A percentile compares a stretch with the other conserved stretches of the same genome.
phyloP scores from a whole-genome alignment of 495 filamentous ascomycete species.

The Aspergillus conjunctus region DNA sequence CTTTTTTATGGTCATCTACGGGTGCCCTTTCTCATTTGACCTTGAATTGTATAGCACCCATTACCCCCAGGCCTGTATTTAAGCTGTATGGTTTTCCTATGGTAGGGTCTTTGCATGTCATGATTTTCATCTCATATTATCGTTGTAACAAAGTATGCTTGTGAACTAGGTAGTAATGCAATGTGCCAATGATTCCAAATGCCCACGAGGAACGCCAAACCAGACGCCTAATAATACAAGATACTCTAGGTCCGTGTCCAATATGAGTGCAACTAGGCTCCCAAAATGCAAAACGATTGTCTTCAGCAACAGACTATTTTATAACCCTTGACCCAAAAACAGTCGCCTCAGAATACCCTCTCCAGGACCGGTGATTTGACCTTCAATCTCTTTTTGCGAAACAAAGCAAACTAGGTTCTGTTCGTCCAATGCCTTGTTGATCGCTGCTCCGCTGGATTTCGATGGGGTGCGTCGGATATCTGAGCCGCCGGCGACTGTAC shows the following conservation, averaged over 20 bases:
- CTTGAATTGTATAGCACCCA: conserved; percentile 20
- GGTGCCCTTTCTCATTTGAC: conserved; percentile 3
- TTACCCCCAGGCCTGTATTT: conserved; percentile 7
- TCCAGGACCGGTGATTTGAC: conserved; percentile 69
- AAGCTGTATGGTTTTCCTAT: conserved; percentile 3
- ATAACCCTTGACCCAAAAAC: conserved; percentile 46
- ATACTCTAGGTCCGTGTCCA: conserved; percentile 2
- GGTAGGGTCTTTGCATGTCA: neutral
- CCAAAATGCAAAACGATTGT: conserved; percentile 16
- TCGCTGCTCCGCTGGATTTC: conserved; percentile 52
- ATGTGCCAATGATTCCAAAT: neutral
- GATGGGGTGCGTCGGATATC: conserved; percentile 57
- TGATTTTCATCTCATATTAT: neutral
- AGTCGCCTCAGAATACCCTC: conserved; percentile 52
- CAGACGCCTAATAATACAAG: neutral
- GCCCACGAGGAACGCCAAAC: neutral
- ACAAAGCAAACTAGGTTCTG: conserved; percentile 75
- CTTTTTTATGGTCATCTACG: conserved; percentile 10
- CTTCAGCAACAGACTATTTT: conserved; percentile 10
- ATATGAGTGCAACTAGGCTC: conserved; percentile 14
- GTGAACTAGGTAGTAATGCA: neutral
- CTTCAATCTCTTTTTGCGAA: conserved; percentile 73
- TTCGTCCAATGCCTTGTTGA: conserved; percentile 60
- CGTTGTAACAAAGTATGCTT: neutral
- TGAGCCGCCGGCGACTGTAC: conserved; percentile 52